Base-by-base conservation (phyloP, 163 green algal species). In the Coccomyxa subellipsoidea region DNA sequence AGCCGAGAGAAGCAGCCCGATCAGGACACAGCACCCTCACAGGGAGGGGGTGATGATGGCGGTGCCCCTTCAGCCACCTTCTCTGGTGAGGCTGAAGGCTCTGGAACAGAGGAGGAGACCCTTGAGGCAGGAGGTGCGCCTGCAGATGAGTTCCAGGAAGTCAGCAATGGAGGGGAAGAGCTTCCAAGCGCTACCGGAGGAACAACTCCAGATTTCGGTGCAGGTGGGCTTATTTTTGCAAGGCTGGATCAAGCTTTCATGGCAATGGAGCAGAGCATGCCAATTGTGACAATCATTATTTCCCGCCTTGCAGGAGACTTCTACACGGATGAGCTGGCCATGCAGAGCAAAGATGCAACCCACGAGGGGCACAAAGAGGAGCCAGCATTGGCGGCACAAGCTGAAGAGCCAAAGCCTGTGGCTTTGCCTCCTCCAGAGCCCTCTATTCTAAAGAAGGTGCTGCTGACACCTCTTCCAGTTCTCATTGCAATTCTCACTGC, bases 261-360 rank as follows among this genome's bases (percentile, higher is more conserved):
- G n/a, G n/a, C n/a, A n/a, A n/a, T n/a, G n/a, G n/a, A n/a, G n/a
- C n/a, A n/a, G n/a, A n/a, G n/a, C n/a, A n/a, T n/a, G n/a, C n/a
- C n/a, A n/a, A n/a, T n/a, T n/a, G n/a, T n/a, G n/a, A n/a, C n/a
- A n/a, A 59, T 12, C 47, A 59, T 59, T 12, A 27, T 2, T 59
- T 12, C 47, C 21, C 23, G 47, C 47, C 47, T 59, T 73, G 66
- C 66, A 73, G 70, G 70, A 8, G 70, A 77, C 6, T 77, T 77
- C 70, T 77, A 77, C 32, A 77, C 70, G 5, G 70, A 77, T 40
- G 70, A 77, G 70, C 32, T 77, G 70, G 70, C 70, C 3, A 77
- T 77, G 70, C 27, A 77, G n/a, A 73, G 66, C n/a, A 32, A 73
- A 59, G 47, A 59, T 12, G 23, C 23, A 2, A 59, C 3, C 21